phyloP scores from a whole-genome alignment of 116 monocot species.

The Cymodocea nodosa region DNA sequence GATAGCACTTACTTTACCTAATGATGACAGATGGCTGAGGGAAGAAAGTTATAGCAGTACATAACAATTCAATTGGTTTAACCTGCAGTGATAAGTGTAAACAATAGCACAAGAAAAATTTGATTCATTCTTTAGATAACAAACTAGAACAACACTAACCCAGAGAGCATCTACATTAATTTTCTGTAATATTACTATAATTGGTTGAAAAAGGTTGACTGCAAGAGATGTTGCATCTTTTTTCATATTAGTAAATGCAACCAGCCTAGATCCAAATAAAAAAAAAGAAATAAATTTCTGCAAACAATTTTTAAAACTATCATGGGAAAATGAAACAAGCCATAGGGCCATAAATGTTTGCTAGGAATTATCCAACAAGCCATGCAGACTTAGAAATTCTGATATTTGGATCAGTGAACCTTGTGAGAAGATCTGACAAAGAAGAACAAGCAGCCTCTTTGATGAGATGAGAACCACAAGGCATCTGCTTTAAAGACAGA shows the following conservation, averaged over 20 bases:
- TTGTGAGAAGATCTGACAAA: constrained; percentile 63
- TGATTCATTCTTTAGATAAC: too few species aligned
- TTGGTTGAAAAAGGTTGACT: constrained; percentile 40
- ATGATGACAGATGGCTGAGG: constrained; percentile 50
- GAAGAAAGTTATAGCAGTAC: constrained; percentile 38
- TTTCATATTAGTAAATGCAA: constrained; percentile 44
- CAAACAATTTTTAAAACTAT: background rate
- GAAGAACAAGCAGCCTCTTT: constrained; percentile 59
- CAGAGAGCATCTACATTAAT: constrained; percentile 24
- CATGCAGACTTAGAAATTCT: background rate
- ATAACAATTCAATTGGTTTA: constrained; percentile 48
- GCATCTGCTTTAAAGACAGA: constrained; percentile 26
- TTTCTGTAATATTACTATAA: constrained; percentile 44
- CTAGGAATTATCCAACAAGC: too few species aligned
- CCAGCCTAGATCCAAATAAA: constrained; percentile 30
- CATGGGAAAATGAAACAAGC: too few species aligned
- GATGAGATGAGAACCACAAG: constrained; percentile 40
- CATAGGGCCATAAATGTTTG: too few species aligned
- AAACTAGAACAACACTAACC: constrained; percentile 19
- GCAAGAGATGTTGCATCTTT: constrained; percentile 66
- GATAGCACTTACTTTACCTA: constrained; percentile 39
- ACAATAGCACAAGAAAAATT: background rate
- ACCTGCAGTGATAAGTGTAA: constrained; percentile 25
- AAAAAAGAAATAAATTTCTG: background rate
- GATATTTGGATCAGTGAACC: constrained; percentile 26